Conservation (phyloP, 768 basidiomycete genomes). For the Suillus americanus region DNA sequence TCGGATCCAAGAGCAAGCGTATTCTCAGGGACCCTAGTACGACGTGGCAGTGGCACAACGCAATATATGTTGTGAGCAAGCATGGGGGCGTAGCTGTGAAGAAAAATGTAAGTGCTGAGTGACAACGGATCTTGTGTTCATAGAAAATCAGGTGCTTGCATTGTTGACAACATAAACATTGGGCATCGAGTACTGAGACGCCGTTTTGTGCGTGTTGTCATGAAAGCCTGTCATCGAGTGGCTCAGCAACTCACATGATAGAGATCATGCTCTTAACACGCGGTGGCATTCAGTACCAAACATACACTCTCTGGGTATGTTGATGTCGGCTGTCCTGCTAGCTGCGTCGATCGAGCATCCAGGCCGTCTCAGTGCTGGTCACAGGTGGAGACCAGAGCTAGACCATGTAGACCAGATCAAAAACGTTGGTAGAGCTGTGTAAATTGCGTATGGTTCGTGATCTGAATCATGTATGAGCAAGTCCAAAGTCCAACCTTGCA, state of each 20-base stretch:
- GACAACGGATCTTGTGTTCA: background rate
- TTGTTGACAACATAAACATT: background rate
- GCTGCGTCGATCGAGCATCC: background rate
- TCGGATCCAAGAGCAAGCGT: background rate
- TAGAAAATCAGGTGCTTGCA: background rate
- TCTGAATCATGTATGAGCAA: background rate
- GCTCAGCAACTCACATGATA: background rate
- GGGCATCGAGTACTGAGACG: background rate
- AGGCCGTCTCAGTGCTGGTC: background rate
- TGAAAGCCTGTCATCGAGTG: background rate
- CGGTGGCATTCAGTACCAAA: background rate
- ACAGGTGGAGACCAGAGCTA: background rate
- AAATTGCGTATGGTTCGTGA: background rate
- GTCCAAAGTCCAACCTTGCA: background rate
- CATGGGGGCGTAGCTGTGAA: background rate
- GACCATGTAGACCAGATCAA: background rate
- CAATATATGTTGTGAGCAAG: background rate
- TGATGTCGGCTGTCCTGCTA: background rate
- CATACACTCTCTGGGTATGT: background rate
- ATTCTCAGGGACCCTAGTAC: background rate
- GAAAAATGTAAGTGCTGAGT: background rate
- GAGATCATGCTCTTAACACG: background rate
- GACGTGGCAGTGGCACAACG: background rate
- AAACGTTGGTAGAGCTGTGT: constrained; percentile 2
- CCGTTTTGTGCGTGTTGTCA: background rate